Conservation (phyloP, 305 asterid species). For the Caryopteris hybrid region DNA sequence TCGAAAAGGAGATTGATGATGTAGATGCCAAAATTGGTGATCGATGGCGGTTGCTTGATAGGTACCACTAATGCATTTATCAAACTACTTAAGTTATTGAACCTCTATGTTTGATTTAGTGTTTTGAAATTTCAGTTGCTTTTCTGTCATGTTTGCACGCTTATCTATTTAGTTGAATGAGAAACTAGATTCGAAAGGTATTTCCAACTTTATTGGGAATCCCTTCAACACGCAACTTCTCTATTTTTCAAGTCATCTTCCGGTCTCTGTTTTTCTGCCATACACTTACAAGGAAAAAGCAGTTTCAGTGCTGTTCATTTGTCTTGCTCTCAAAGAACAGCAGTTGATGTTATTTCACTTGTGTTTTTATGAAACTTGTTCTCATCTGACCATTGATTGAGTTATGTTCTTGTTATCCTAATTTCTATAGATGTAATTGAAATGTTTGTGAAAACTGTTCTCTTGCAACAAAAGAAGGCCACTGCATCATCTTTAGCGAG, state of each 20-base stretch:
- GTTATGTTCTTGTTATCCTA: neutral
- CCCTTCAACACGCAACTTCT: neutral
- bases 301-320: neutral
- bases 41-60: constrained; percentile 88
- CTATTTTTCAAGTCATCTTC: neutral
- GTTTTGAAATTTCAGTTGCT: constrained; percentile 9
- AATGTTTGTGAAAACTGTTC: constrained; percentile 1
- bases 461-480: neutral
- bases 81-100: constrained; percentile 10
- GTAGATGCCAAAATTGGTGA: constrained; percentile 96
- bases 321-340: neutral
- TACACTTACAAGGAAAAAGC: neutral
- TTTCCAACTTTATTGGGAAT: neutral
- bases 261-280: neutral
- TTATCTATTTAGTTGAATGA: neutral
- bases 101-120: neutral
- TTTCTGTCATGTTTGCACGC: neutral
- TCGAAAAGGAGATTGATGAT: constrained; percentile 95
- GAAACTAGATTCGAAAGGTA: neutral
- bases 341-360: neutral
- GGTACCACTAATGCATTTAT: constrained; percentile 41
- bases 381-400: neutral
- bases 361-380: neutral
- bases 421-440: neutral
- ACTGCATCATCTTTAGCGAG: neutral